These are phyloP conservation scores for Cubamyces lactineus DNA, from an alignment of 768 basidiomycete genomes.

Conservation along the genomic window DNA sequence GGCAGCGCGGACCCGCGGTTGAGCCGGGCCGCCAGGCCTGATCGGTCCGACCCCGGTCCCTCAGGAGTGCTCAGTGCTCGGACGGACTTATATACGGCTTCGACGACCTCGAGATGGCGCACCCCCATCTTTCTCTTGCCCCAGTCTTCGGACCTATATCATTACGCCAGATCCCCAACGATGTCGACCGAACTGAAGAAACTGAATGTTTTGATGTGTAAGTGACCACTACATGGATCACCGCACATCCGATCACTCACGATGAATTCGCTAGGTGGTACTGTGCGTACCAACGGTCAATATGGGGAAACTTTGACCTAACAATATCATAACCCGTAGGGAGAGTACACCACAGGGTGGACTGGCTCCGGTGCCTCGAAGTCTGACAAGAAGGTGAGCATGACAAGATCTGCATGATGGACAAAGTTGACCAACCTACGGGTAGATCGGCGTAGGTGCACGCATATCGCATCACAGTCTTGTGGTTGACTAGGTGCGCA, in stretches of 20 bases:
- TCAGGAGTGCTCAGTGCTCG: slow-evolving; percentile 3
- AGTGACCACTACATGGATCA: slow-evolving; percentile 37
- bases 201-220: slow-evolving; percentile 82
- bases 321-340: slow-evolving; percentile 40
- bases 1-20: background rate
- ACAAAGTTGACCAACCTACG: background rate
- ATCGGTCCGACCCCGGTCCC: slow-evolving; percentile 9
- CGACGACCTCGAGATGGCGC: slow-evolving; percentile 10
- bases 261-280: slow-evolving; percentile 47
- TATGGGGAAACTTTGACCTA: too few relatives aligned
- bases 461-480: background rate
- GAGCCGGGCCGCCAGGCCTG: slow-evolving; percentile 1
- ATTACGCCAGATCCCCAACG: background rate
- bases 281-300: slow-evolving; percentile 36
- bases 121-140: background rate
- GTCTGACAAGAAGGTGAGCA: slow-evolving; percentile 87
- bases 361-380: slow-evolving; percentile 89
- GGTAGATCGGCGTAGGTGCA: slow-evolving; percentile 70
- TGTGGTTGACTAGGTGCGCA: slow-evolving; percentile 33
- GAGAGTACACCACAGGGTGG: slow-evolving; percentile 96
- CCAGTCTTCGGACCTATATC: background rate
- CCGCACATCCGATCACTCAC: slow-evolving; percentile 11
- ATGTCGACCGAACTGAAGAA: slow-evolving; percentile 53
- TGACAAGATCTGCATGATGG: background rate
- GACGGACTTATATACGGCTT: slow-evolving; percentile 15